Base-by-base conservation (phyloP, 352 stramenopile genomes). In the Phytophthora hybrid region DNA sequence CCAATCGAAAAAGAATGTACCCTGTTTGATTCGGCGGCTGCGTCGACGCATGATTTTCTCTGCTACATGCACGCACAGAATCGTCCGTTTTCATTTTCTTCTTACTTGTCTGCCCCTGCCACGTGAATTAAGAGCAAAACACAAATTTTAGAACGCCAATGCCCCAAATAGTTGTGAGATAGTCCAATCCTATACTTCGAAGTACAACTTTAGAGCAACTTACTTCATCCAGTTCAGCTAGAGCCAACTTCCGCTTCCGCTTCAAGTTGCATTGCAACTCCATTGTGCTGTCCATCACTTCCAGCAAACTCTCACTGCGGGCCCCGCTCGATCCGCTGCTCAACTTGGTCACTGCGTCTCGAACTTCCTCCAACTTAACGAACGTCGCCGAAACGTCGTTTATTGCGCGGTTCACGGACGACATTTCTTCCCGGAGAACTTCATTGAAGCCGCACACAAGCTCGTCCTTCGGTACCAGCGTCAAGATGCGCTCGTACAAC, bases 401-500 rank as follows among this genome's bases (percentile, higher is more conserved):
- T 29, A 66, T 10, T 37, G 68, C n/a, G n/a, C n/a, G 46, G 9
- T 49, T 44, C 9, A 71, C 32, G 1, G 11, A 23, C 9, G 61
- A 61, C 4, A 71, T 58, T 21, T 66, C 47, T 2, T 71, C 68
- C 3, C 44, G 31, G 0, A 71, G 9, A 4, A 66, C 55, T 2
- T 3, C 26, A 41, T 75, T 75, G 55, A 62, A 75, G 26, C 54
- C 21, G 7, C 21, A 29, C 10, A 53, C 29, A 1, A 71, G 54
- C 23, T 75, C 61, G 14, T 66, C 41, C 7, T 44, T 21, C 2
- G 61, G 46, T 8, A 75, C 13, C 16, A 75, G 46, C 34, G 21
- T 13, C 23, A 75, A 9, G 13, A 75, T 71, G 13, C 68, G 68
- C 54, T 75, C 55, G 11, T 71, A 75, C 11, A 72, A 4, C 13